Evolutionary conservation across 2,329 filamentous ascomycete species (phyloP).

Genomic region (Botryotinia calthae): DNA sequence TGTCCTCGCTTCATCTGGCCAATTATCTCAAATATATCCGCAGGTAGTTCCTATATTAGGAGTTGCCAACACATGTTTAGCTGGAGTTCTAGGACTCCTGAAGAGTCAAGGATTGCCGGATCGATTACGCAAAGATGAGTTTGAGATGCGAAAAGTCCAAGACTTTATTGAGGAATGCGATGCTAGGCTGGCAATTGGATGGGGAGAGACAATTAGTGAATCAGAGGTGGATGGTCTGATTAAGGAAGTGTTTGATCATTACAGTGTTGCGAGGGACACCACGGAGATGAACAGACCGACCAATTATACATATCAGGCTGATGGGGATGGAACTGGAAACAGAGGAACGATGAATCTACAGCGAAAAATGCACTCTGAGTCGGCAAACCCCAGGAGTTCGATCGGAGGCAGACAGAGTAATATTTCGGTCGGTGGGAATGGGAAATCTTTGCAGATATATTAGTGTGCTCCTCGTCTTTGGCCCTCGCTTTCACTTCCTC

Average conservation of each 20-base stretch:
- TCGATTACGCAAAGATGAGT: slow-evolving; percentile 46
- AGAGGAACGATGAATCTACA: not conserved
- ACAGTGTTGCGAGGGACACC: slow-evolving; percentile 33
- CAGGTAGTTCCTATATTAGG: slow-evolving; percentile 56
- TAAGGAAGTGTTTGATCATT: slow-evolving; percentile 32
- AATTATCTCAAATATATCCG: slow-evolving; percentile 48
- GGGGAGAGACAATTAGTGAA: slow-evolving; percentile 23
- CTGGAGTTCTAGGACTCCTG: slow-evolving; percentile 57
- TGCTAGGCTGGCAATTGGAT: slow-evolving; percentile 41
- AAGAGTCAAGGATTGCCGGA: slow-evolving; percentile 52
- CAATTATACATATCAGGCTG: slow-evolving; percentile 41
- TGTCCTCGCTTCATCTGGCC: slow-evolving; percentile 47
- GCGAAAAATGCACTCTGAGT: not conserved
- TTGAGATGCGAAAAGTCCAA: slow-evolving; percentile 47
- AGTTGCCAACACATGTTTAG: slow-evolving; percentile 60
- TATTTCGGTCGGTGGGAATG: slow-evolving; percentile 15
- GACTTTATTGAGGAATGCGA: slow-evolving; percentile 56
- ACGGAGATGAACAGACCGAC: slow-evolving; percentile 33
- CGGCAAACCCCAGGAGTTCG: not conserved
- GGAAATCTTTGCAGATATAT: slow-evolving; percentile 15
- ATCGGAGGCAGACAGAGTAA: slow-evolving; percentile 16
- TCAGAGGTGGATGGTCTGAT: slow-evolving; percentile 31
- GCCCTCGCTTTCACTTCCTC: not conserved
- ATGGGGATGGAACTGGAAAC: slow-evolving; percentile 41
- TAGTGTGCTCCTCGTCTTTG: not conserved